Evolutionary conservation across 2,329 filamentous ascomycete species (phyloP), one percentile per base, ranked within the genome.

Genomic region (Trichophaea hybrida): DNA sequence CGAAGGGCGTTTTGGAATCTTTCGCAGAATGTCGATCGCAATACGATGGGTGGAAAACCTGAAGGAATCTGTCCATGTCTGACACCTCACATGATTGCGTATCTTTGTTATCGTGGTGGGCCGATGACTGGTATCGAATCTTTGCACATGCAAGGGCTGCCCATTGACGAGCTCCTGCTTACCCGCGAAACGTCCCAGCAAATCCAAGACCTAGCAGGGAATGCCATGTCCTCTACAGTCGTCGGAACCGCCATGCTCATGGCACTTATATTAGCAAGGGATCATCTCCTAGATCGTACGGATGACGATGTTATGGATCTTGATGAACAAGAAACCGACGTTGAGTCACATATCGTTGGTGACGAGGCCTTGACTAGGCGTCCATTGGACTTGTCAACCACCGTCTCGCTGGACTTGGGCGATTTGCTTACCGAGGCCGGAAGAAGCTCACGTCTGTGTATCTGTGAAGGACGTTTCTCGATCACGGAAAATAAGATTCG

Each of bases 181-280:
- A 82, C 79, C 0, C 77, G 77, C 6, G 82, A 90, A 66, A 78
- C 76, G 0, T 75, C 82, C 51, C 70, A 72, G 1, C 74, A 89
- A 15, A 73, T 87, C 1, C 80, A 83, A 63, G 80, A 88, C 64
- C 73, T 91, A 1, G 85, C 84, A 1, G 86, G 86, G 0, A 91
- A 93, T 69, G 86, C 86, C 0, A 91, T 91, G 86, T 82, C 79
- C 0, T 81, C 80, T 0, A 85, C 86, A 0, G 83, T 88, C 0
- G 80, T 89, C 7, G 84, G 82, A 2, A 75, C 78, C 1, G 78
- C 79, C 0, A 76, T 86, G 1, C 67, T 87, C 1, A 74, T 80
- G 1, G 77, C 80, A 0, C 70, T 90, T 1, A 76, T 81, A 40
- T 58, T 67, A 3, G 59, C 64, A 1, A 66, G 59, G 48, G 54